Percentiles rank a stretch among this genome's conserved stretches.
Conservation (phyloP, 805 yeast genomes). For the Saccharomycopsis malanga region DNA sequence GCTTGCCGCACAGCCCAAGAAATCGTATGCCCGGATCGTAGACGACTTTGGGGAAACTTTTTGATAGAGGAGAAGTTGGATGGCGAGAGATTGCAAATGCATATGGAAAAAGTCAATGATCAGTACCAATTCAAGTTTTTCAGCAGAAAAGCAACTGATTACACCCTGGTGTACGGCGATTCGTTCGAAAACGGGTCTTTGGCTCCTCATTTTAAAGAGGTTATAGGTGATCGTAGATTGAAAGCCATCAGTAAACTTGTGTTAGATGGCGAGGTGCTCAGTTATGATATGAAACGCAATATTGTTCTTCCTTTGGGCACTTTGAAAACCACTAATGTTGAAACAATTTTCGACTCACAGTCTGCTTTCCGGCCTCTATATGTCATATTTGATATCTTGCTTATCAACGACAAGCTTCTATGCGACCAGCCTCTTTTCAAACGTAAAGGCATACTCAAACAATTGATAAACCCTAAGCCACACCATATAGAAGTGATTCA, state of each 20-base stretch:
- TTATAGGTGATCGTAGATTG: constrained; percentile 26
- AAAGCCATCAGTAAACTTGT: constrained; percentile 32
- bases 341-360: constrained; percentile 33
- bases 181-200: constrained; percentile 44
- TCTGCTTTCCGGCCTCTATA: constrained; percentile 43
- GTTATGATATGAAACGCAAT: constrained; percentile 58
- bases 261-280: constrained; percentile 91
- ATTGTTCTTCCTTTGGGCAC: constrained; percentile 73
- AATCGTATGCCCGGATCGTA: constrained; percentile 46
- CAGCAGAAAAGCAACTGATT: constrained; percentile 68
- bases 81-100: constrained; percentile 84
- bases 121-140: constrained; percentile 39
- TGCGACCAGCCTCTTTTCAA: constrained; percentile 45
- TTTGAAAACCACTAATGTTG: constrained; percentile 61
- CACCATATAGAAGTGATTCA: constrained; percentile 45
- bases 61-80: constrained; percentile 87
- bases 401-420: constrained; percentile 59
- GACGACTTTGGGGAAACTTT: constrained; percentile 36
- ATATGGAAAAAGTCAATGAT: constrained; percentile 38
- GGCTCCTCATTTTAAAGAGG: constrained; percentile 41
- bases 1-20: constrained; percentile 50
- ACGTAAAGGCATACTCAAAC: constrained; percentile 46
- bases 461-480: constrained; percentile 38
- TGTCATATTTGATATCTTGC: constrained; percentile 67
- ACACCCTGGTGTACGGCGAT: constrained; percentile 61